A percentile compares a stretch with the other conserved stretches of the same genome.
Conservation (phyloP, 2,329 filamentous ascomycete species). For the Coniochaeta sp. region DNA sequence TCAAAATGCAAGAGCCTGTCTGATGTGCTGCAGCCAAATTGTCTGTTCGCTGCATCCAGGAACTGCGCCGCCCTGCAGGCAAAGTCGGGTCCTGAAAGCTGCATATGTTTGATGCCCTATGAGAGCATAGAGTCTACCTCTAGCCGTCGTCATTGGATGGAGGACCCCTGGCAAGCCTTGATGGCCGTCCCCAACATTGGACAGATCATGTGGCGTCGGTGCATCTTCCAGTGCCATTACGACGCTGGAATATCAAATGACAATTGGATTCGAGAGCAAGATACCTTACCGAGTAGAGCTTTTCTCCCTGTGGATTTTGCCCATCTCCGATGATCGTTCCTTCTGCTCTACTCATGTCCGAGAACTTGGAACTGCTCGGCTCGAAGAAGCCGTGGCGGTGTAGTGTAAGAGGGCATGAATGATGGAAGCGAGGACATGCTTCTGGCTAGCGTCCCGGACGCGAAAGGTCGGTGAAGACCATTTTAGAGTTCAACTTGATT, state of each 20-base stretch:
- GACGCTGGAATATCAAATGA: background rate
- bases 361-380: too few relatives aligned
- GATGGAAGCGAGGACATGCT: background rate
- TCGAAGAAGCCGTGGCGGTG: background rate
- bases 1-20: background rate
- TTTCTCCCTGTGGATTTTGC: background rate
- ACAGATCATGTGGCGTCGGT: slow-evolving; percentile 2
- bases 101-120: slow-evolving; percentile 33
- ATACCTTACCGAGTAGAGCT: background rate
- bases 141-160: slow-evolving; percentile 26
- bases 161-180: slow-evolving; percentile 10
- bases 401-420: background rate
- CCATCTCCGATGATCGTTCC: background rate
- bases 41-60: slow-evolving; percentile 15
- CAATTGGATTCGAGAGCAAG: background rate
- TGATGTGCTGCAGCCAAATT: background rate
- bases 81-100: slow-evolving; percentile 26
- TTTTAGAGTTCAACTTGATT: background rate
- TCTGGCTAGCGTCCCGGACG: background rate
- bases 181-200: slow-evolving; percentile 4
- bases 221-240: background rate
- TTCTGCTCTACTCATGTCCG: background rate
- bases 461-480: background rate
- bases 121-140: slow-evolving; percentile 22
- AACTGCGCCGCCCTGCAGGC: slow-evolving; percentile 36